Conservation (phyloP, 2,329 filamentous ascomycete species). For the Aspergillus tanneri region DNA sequence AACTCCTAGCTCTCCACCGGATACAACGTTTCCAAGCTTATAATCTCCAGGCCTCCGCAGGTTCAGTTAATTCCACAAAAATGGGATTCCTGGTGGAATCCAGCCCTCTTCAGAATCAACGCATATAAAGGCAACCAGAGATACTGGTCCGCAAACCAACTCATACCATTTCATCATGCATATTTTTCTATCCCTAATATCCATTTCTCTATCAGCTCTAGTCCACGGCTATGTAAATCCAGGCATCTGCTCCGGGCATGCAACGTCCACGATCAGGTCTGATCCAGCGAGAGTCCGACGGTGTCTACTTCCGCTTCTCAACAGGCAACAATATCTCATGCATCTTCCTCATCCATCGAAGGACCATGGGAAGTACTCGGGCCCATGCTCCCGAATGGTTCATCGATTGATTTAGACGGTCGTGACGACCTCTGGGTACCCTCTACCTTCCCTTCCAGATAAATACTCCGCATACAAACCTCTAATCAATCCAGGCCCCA, state of each 20-base stretch:
- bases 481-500: slow-evolving; percentile 53
- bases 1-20: no score
- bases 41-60: no score
- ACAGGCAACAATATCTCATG: slow-evolving; percentile 53
- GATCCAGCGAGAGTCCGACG: slow-evolving; percentile 49
- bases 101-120: no score
- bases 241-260: slow-evolving; percentile 32
- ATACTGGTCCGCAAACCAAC: no score
- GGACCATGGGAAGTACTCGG: slow-evolving; percentile 55
- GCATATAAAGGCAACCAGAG: no score
- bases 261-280: slow-evolving; percentile 49
- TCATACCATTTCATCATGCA: slow-evolving; percentile 8
- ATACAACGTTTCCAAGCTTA: no score
- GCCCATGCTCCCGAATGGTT: slow-evolving; percentile 47
- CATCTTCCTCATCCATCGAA: slow-evolving; percentile 47
- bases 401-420: slow-evolving; percentile 47
- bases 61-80: no score
- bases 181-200: slow-evolving; percentile 5
- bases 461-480: not conserved
- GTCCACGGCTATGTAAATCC: slow-evolving; percentile 32
- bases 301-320: slow-evolving; percentile 55
- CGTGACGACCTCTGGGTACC: slow-evolving; percentile 52
- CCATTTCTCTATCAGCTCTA: slow-evolving; percentile 12
- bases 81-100: no score
- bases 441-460: not conserved